A percentile compares a stretch with the other conserved stretches of the same genome.
Evolutionary conservation across 208 protist species (phyloP).

Genomic region (Vickermania ingenoplastis): DNA sequence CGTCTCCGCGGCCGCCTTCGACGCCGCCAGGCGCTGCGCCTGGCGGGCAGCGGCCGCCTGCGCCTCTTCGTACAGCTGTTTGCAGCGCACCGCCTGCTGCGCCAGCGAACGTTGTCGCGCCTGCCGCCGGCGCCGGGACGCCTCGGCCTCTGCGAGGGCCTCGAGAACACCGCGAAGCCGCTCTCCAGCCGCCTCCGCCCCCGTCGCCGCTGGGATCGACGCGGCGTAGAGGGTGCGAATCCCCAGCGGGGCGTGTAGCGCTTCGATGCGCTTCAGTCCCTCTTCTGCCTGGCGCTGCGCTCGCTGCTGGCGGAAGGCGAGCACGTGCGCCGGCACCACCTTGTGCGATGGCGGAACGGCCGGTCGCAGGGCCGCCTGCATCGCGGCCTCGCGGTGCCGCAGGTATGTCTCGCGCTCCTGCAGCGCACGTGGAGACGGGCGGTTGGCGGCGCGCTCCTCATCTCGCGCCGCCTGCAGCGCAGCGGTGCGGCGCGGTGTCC

Average conservation of each 20-base stretch:
- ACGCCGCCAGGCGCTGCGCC: neutral
- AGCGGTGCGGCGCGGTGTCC: neutral
- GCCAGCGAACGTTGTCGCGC: neutral
- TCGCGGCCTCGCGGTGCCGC: neutral
- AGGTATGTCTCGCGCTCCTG: neutral
- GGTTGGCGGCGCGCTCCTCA: neutral
- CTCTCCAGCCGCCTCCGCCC: neutral
- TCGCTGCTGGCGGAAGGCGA: neutral
- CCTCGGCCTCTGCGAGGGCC: neutral
- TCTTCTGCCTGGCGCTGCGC: neutral
- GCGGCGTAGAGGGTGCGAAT: neutral
- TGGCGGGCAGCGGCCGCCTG: neutral
- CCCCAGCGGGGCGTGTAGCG: neutral
- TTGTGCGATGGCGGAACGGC: neutral
- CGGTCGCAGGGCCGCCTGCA: neutral
- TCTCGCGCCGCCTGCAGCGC: neutral
- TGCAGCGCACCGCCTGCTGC: neutral
- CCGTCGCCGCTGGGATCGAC: too few species aligned
- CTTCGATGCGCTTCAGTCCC: neutral
- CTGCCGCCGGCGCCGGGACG: neutral
- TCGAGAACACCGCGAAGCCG: neutral
- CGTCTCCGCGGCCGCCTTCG: neutral
- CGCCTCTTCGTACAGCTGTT: neutral
- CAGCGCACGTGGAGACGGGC: neutral
- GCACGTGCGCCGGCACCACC: neutral